phyloP scores from a whole-genome alignment of 2,329 filamentous ascomycete genomes.

The Lecanoromycetidae sp. region DNA sequence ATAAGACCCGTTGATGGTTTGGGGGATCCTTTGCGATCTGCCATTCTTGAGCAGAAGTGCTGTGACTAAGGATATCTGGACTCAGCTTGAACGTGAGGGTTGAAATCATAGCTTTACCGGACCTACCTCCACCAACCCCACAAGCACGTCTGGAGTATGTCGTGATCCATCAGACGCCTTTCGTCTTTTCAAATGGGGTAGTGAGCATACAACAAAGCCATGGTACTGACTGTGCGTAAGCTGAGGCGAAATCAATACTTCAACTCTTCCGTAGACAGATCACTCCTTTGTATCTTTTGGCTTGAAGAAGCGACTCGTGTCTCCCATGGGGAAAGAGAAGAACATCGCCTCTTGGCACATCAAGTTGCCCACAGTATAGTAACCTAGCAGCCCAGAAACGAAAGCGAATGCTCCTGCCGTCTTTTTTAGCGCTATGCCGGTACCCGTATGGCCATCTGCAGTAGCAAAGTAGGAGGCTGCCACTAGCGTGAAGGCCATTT shows the following conservation, averaged over 20 bases:
- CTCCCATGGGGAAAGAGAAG: conserved; percentile 32
- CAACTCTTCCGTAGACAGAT: not conserved
- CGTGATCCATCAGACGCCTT: no score
- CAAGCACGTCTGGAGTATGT: no score
- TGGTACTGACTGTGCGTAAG: no score
- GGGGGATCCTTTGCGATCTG: no score
- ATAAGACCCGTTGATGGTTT: no score
- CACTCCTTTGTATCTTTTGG: not conserved
- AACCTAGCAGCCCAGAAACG: conserved; percentile 35
- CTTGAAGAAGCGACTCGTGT: conserved; percentile 30
- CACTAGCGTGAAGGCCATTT: conserved; percentile 34
- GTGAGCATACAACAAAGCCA: no score
- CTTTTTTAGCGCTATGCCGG: conserved; percentile 31
- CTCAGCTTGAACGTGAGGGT: no score
- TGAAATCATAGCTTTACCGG: no score
- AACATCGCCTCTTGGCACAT: conserved; percentile 30
- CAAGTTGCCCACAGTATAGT: conserved; percentile 34
- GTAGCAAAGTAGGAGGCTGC: conserved; percentile 35
- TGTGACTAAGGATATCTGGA: no score
- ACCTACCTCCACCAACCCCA: no score
- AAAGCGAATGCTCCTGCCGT: conserved; percentile 38
- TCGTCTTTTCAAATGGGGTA: no score
- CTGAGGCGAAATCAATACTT: not conserved
- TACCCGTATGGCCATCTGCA: conserved; percentile 31
- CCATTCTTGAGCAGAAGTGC: no score